Percentiles rank a stretch among this genome's conserved stretches.
These are phyloP conservation scores for Ormosia semicastrata DNA, from an alignment of 306 rosid species.

Conservation along the genomic window DNA sequence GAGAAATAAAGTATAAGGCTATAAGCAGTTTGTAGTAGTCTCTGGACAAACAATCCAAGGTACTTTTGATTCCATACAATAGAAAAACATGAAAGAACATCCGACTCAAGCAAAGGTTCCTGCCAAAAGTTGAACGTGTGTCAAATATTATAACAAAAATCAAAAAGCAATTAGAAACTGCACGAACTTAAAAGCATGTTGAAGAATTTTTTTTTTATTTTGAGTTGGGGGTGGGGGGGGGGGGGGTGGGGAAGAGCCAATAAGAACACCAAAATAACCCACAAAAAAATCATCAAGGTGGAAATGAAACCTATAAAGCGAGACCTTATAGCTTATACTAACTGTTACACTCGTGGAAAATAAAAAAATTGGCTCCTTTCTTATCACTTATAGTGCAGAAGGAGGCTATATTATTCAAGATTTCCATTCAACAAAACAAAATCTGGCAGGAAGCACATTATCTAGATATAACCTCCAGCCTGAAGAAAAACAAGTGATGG, in stretches of 20 bases:
- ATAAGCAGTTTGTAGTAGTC: constrained; percentile 33
- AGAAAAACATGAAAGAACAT: constrained; percentile 46
- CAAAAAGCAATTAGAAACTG: constrained; percentile 3
- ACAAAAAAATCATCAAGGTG: background rate
- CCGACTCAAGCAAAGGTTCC: constrained; percentile 40
- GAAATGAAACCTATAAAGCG: background rate
- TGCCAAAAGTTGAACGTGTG: constrained; percentile 28
- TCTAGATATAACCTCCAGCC: background rate
- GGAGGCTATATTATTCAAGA: background rate
- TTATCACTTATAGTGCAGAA: background rate
- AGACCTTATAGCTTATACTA: background rate
- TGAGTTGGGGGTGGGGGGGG: no score
- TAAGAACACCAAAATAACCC: background rate
- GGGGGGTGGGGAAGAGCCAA: background rate
- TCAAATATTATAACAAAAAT: constrained; percentile 1
- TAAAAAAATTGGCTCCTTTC: background rate
- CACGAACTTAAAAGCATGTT: background rate
- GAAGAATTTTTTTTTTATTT: background rate
- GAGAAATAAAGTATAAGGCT: constrained; percentile 23
- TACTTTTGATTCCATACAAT: constrained; percentile 36
- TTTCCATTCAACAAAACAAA: background rate
- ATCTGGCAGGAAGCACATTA: background rate
- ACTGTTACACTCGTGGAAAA: background rate
- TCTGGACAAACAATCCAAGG: constrained; percentile 43
- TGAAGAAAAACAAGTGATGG: background rate